phyloP scores from a whole-genome alignment of 345 rosid species.

The Euphorbia pulcherrima region DNA sequence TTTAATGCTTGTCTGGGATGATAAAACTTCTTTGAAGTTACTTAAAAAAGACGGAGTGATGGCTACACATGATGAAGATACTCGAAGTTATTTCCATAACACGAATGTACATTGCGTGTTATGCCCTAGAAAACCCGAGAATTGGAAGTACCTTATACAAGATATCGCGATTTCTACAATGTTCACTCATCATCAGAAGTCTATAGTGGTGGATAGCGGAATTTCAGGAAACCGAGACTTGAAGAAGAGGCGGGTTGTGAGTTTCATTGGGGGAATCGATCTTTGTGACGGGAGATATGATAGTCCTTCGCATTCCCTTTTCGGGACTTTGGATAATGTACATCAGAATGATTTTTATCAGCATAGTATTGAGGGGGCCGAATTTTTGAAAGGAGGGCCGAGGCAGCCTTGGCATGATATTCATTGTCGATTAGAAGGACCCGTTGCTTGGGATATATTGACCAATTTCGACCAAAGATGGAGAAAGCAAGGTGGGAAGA shows the following conservation, averaged over 20 bases:
- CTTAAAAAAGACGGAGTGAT: slow-evolving; percentile 51
- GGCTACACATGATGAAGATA: slow-evolving; percentile 60
- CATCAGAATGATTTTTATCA: slow-evolving; percentile 43
- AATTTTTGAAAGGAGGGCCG: slow-evolving; percentile 42
- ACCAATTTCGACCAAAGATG: slow-evolving; percentile 51
- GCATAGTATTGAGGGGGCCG: slow-evolving; percentile 33
- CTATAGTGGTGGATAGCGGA: slow-evolving; percentile 39
- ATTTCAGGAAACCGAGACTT: slow-evolving; percentile 12
- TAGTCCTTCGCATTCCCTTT: slow-evolving; percentile 40
- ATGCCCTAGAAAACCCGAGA: slow-evolving; percentile 51
- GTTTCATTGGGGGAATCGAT: slow-evolving; percentile 60
- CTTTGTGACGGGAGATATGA: slow-evolving; percentile 59
- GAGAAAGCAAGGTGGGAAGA: slow-evolving; percentile 41
- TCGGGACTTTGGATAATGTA: slow-evolving; percentile 30
- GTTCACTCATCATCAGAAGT: slow-evolving; percentile 62
- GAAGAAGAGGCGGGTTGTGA: slow-evolving; percentile 35
- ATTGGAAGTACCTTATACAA: slow-evolving; percentile 33
- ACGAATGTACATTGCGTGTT: slow-evolving; percentile 44
- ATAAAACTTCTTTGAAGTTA: slow-evolving; percentile 44
- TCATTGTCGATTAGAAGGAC: slow-evolving; percentile 46
- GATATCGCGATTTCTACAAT: slow-evolving; percentile 40
- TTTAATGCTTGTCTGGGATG: slow-evolving; percentile 63
- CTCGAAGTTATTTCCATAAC: slow-evolving; percentile 35
- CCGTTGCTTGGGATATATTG: slow-evolving; percentile 44
- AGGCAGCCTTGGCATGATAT: slow-evolving; percentile 56